phyloP scores from a whole-genome alignment of 2,329 filamentous ascomycete species.

The Xylariaceae sp. region DNA sequence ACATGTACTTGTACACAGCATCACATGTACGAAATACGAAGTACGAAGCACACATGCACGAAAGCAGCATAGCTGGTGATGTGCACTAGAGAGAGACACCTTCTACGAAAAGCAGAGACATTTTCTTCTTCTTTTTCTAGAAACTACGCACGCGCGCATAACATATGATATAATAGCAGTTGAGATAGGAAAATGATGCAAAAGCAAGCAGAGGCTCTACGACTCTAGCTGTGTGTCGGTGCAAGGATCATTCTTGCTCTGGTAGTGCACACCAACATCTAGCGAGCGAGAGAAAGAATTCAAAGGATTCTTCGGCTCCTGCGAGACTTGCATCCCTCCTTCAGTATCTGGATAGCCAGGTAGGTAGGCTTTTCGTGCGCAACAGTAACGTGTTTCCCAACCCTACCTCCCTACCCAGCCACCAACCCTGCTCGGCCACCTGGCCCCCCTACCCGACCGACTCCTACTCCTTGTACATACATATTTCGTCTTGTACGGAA shows the following conservation, averaged over 20 bases:
- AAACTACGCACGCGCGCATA: neutral
- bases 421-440: neutral
- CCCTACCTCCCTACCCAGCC: neutral
- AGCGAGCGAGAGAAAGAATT: neutral
- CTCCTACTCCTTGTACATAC: too few relatives aligned
- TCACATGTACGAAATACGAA: too few relatives aligned
- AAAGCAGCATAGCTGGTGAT: too few relatives aligned
- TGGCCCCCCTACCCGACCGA: neutral
- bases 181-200: too few relatives aligned
- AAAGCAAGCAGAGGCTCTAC: too few relatives aligned
- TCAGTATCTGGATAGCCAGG: neutral
- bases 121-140: neutral
- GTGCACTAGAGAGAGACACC: neutral
- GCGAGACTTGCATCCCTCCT: neutral
- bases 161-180: too few relatives aligned
- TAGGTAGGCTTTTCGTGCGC: neutral
- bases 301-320: neutral
- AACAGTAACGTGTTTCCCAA: neutral
- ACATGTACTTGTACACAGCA: too few relatives aligned
- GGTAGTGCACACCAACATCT: constrained; percentile 2
- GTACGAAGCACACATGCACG: too few relatives aligned
- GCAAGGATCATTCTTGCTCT: neutral
- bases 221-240: too few relatives aligned
- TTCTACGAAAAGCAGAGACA: neutral
- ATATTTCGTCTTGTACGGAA: too few relatives aligned